phyloP scores from a whole-genome alignment of 164 flowering plant species.

The Vitis cinerea region DNA sequence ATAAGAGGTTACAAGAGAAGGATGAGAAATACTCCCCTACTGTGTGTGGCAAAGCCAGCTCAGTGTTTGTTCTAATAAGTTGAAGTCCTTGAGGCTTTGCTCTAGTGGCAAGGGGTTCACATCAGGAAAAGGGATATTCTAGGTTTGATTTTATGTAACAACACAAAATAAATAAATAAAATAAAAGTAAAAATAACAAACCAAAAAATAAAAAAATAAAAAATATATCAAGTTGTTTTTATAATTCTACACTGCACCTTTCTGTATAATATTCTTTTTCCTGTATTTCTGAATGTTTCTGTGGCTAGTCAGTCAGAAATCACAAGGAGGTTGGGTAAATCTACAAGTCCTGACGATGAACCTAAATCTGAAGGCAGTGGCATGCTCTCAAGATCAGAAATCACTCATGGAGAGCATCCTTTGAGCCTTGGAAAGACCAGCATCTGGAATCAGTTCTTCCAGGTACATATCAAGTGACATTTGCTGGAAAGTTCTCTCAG shows the following conservation, averaged over 20 bases:
- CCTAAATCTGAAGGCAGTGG: conserved; percentile 43
- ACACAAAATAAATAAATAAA: too few relatives aligned
- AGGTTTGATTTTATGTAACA: too few relatives aligned
- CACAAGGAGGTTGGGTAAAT: conserved; percentile 72
- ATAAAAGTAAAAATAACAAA: too few relatives aligned
- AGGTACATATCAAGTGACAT: conserved; percentile 46
- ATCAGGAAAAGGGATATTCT: too few relatives aligned
- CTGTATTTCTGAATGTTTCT: conserved; percentile 55
- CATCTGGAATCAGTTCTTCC: conserved; percentile 92
- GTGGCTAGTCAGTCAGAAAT: conserved; percentile 97
- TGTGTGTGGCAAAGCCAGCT: too few relatives aligned
- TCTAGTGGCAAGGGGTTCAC: too few relatives aligned
- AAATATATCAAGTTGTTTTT: not conserved
- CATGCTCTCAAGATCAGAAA: conserved; percentile 74
- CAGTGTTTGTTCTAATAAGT: too few relatives aligned
- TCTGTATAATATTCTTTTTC: not conserved
- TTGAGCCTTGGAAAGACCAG: conserved; percentile 89
- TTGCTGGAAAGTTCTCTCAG: not conserved
- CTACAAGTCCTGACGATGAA: conserved; percentile 37
- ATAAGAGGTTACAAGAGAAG: too few relatives aligned
- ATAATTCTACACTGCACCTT: not conserved
- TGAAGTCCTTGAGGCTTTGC: too few relatives aligned
- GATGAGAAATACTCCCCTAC: too few relatives aligned
- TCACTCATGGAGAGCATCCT: conserved; percentile 90
- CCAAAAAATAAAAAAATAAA: too few relatives aligned